These are phyloP conservation scores for Allantophomopsis cytisporea DNA, from an alignment of 2,329 filamentous ascomycete genomes.

Conservation along the genomic window DNA sequence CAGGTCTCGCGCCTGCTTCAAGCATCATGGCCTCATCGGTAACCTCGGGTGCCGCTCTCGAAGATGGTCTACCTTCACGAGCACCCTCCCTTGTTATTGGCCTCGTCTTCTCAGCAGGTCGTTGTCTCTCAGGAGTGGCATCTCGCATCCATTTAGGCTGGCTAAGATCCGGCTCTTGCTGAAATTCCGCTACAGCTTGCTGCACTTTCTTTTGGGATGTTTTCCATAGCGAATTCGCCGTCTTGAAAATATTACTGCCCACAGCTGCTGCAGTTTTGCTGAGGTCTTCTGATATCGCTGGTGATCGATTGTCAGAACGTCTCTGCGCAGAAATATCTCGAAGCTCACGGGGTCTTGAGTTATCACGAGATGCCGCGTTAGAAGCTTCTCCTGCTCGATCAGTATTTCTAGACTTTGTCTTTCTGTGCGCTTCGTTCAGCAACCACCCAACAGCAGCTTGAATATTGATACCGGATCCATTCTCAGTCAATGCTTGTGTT, in stretches of 20 bases:
- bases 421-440: slow-evolving; percentile 78
- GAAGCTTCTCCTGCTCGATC: slow-evolving; percentile 13
- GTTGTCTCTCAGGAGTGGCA: slow-evolving; percentile 22
- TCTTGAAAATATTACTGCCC: slow-evolving; percentile 77
- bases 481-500: slow-evolving; percentile 66
- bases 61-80: slow-evolving; percentile 13
- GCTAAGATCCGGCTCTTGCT: slow-evolving; percentile 55
- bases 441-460: slow-evolving; percentile 83
- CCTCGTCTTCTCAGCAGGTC: slow-evolving; percentile 16
- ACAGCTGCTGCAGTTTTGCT: slow-evolving; percentile 71
- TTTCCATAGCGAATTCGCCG: slow-evolving; percentile 92
- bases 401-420: slow-evolving; percentile 55
- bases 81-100: slow-evolving; percentile 22
- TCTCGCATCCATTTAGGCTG: slow-evolving; percentile 96
- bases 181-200: slow-evolving; percentile 80
- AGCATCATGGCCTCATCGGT: slow-evolving; percentile 73
- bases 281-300: slow-evolving; percentile 53
- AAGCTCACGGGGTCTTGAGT: slow-evolving; percentile 46
- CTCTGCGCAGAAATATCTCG: slow-evolving; percentile 30
- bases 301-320: slow-evolving; percentile 38
- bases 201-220: slow-evolving; percentile 85
- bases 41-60: slow-evolving; percentile 18
- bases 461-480: slow-evolving; percentile 65
- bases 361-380: slow-evolving; percentile 18
- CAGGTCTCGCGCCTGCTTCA: slow-evolving; percentile 49